Evolutionary conservation across 345 rosid species (phyloP), one percentile per base, ranked within the genome.

Genomic region (Geranium brycei): DNA sequence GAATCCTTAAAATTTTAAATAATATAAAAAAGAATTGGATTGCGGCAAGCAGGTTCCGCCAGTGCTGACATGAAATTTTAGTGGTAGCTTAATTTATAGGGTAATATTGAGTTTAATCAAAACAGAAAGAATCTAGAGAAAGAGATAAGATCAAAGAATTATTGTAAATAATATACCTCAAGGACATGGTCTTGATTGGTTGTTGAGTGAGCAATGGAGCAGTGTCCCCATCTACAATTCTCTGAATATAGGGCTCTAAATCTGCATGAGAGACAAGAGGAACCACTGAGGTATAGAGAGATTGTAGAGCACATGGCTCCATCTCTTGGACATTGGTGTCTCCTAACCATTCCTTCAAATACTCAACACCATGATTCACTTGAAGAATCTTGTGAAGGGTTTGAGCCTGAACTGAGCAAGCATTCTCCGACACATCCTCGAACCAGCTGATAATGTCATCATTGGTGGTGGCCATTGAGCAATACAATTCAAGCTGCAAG

Each of bases 181-280:
- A 79, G 51, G 96, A 89, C 23, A 92, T 86, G 65, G 79, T 81
- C 2, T 80, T 67, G 31, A 89, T 80, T 31, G 88, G 85, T 64
- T 87, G 81, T 66, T 77, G 88, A 23, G 93, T 92, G 66, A 92
- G 93, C 61, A 89, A 35, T 55, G 91, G 85, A 70, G 88, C 53
- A 0, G 81, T 74, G 63, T 92, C 96, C 53, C 98, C 98, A 59
- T 84, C 93, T 14, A 93, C 95, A 74, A 92, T 82, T 71, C 96
- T 83, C 62, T 72, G 84, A 64, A 92, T 83, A 53, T 77, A 84
- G 60, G 95, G 91, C 80, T 87, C 93, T 56, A 92, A 79, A 68
- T 87, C 96, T 68, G 83, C 81, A 80, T 92, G 96, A 63, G 95
- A 87, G 38, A 72, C 93, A 57, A 89, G 76, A 65, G 98, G 98